Base-by-base conservation (phyloP, 352 stramenopile genomes). In the Globisporangium abappressorium region DNA sequence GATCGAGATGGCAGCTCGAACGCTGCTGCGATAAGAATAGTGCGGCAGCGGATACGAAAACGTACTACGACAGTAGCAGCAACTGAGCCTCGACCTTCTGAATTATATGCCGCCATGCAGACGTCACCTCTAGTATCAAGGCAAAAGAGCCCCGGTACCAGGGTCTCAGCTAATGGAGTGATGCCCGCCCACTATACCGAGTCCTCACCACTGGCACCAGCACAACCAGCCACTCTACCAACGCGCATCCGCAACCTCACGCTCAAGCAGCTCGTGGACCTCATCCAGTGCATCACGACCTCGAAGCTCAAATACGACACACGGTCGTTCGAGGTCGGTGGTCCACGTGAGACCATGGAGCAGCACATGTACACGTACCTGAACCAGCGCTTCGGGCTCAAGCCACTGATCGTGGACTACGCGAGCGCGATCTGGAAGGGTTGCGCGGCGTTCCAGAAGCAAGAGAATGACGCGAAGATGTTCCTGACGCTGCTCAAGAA, bases 361-460 rank as follows among this genome's bases (percentile, higher is more conserved):
- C 89, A 96, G 73, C 89, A 96, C 67, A 78, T 96, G 78, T 96
- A 96, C 77, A 90, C 89, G 58, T 96, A 92, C 57, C 68, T 96
- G 56, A 94, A 93, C 65, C 88, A 93, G 65, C 81, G 86, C n/a
- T 96, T 96, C 59, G 89, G 89, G 1, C 72, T 96, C 18, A 80
- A 84, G 0, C 62, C 75, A 30, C 74, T 96, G 30, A 92, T 89
- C 36, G 77, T 95, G 36, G 85, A 93, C 51, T 91, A 94, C 62
- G 89, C 88, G 1, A 82, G 77, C 46, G 86, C 89, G 9, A 81
- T 96, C n/a, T 92, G 89, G 87, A 92, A 92, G 67, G 80, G 75
- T 1, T 86, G 80, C 4, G 73, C 83, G 51, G 65, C 70, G 62
- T 87, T 86, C 38, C 76, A 77, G 7, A 57, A 43, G 5, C 65